Percentiles rank a stretch among this genome's conserved stretches.
These are phyloP conservation scores for Microthlaspi erraticum DNA, from an alignment of 345 rosid genomes.

Conservation along the genomic window DNA sequence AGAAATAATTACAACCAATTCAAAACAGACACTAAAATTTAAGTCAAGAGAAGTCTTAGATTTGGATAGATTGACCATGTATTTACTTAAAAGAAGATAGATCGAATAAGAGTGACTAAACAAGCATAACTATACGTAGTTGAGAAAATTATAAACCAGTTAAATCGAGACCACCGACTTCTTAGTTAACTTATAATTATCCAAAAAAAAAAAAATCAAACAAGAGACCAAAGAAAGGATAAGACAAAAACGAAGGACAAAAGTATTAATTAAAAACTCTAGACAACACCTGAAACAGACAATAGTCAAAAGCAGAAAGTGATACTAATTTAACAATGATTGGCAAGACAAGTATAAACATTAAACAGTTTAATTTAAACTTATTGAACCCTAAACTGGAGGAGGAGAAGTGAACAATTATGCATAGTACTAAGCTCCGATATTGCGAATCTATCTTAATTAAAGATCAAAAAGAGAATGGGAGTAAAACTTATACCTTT, in stretches of 20 bases:
- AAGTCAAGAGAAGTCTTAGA: background rate
- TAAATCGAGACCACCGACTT: slow-evolving; percentile 28
- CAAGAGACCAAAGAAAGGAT: slow-evolving; percentile 24
- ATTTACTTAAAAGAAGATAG: background rate
- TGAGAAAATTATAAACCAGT: background rate
- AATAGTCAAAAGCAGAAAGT: slow-evolving; percentile 36
- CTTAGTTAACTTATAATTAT: slow-evolving; percentile 12
- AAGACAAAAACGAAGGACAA: slow-evolving; percentile 17
- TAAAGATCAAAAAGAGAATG: background rate
- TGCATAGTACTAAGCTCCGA: slow-evolving; percentile 5
- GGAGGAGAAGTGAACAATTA: background rate
- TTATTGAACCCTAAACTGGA: background rate
- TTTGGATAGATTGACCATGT: background rate
- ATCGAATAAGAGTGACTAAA: background rate
- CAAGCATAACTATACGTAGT: background rate
- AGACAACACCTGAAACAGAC: slow-evolving; percentile 7
- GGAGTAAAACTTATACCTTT: slow-evolving; percentile 49
- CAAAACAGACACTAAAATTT: slow-evolving; percentile 12
- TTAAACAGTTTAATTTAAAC: no score
- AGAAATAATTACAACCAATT: slow-evolving; percentile 13
- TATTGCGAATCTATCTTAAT: background rate
- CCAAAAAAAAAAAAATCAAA: background rate
- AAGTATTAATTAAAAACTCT: slow-evolving; percentile 18
- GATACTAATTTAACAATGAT: slow-evolving; percentile 22
- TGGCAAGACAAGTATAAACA: slow-evolving; percentile 15